phyloP scores from a whole-genome alignment of 345 rosid genomes.

The Camelina sativa region DNA sequence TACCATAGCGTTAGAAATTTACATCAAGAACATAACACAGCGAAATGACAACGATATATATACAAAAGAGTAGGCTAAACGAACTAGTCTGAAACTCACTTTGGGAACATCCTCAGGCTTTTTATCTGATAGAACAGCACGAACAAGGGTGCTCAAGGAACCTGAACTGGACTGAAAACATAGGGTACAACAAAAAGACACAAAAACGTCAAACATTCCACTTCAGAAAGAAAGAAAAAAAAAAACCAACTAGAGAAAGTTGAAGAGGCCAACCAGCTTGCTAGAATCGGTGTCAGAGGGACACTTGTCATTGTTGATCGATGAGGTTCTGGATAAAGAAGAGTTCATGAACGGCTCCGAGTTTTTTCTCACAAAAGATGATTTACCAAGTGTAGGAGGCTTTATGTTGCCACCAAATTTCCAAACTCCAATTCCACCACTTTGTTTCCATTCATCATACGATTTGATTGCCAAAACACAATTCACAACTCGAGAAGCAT shows the following conservation, averaged over 20 bases:
- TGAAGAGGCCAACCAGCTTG: constrained; percentile 68
- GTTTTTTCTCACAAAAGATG: constrained; percentile 65
- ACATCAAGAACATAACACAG: constrained; percentile 15
- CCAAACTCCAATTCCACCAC: constrained; percentile 81
- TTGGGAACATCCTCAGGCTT: constrained; percentile 81
- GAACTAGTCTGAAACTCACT: constrained; percentile 52
- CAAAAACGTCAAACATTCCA: constrained; percentile 21
- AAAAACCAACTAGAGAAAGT: constrained; percentile 27
- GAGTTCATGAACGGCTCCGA: constrained; percentile 75
- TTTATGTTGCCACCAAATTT: constrained; percentile 81
- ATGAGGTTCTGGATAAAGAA: constrained; percentile 65
- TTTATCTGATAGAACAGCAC: constrained; percentile 72
- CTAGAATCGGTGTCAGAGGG: constrained; percentile 50
- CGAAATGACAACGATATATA: not conserved
- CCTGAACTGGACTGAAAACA: constrained; percentile 55
- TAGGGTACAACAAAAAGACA: constrained; percentile 1
- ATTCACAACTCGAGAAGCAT: constrained; percentile 76
- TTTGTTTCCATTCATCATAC: constrained; percentile 77
- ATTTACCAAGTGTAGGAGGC: constrained; percentile 52
- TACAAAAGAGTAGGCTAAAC: not conserved
- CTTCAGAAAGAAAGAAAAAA: constrained; percentile 12
- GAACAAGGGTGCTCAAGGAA: constrained; percentile 76
- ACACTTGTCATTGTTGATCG: constrained; percentile 53
- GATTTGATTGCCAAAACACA: constrained; percentile 83
- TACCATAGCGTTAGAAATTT: constrained; percentile 38